A percentile compares a stretch with the other conserved stretches of the same genome.
Evolutionary conservation across 1,284 basidiomycete genomes (phyloP).

Genomic region (Cutaneotrichosporon sp.): DNA sequence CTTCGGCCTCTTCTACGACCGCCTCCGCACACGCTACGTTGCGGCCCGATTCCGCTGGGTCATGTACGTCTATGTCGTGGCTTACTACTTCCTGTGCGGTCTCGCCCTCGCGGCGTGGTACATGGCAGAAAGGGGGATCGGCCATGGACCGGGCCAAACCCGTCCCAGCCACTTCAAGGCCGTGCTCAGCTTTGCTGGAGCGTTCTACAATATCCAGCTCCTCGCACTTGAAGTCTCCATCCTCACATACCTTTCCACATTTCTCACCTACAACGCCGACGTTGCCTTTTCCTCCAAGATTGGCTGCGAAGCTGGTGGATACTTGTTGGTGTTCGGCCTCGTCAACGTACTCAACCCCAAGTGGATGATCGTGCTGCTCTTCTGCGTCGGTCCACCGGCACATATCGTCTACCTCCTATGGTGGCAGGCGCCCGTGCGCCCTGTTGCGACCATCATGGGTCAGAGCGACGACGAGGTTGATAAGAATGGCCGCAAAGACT

Average conservation of each 20-base stretch:
- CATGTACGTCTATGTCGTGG: constrained; percentile 24
- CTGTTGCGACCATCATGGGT: constrained; percentile 15
- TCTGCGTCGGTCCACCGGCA: constrained; percentile 15
- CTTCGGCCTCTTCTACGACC: constrained; percentile 26
- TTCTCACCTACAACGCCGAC: constrained; percentile 25
- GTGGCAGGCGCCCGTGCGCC: constrained; percentile 22
- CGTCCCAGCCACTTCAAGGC: constrained; percentile 17
- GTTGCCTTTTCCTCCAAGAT: constrained; percentile 26
- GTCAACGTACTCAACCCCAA: constrained; percentile 25
- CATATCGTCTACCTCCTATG: constrained; percentile 17
- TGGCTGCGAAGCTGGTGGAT: constrained; percentile 23
- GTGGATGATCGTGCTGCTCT: constrained; percentile 27
- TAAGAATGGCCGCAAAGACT: background rate
- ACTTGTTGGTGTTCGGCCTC: constrained; percentile 25
- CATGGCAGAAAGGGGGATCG: constrained; percentile 18
- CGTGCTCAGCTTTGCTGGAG: constrained; percentile 18
- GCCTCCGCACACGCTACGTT: constrained; percentile 19
- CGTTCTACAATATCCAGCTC: constrained; percentile 27
- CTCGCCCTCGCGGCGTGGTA: constrained; percentile 21
- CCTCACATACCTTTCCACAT: constrained; percentile 24
- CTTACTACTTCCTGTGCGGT: constrained; percentile 20
- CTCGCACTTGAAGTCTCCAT: constrained; percentile 24
- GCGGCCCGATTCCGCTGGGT: constrained; percentile 23
- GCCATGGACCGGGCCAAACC: constrained; percentile 13
- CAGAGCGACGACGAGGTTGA: background rate